phyloP scores from a whole-genome alignment of 768 basidiomycete species.

The Xerocomellus chrysenteron region DNA sequence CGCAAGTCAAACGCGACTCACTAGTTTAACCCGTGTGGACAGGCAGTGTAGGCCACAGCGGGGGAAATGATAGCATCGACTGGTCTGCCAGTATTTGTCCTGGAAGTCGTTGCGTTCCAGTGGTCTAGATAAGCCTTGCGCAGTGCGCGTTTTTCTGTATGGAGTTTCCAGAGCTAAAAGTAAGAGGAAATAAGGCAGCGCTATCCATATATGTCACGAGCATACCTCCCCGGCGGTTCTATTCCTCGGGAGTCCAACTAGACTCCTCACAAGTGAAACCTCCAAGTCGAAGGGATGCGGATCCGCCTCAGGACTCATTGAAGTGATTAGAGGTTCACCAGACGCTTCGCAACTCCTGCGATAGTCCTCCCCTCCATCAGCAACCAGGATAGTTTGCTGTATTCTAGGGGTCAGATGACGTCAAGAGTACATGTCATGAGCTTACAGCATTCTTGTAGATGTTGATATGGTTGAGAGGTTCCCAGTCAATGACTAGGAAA shows the following conservation, averaged over 20 bases:
- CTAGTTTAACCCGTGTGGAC: conserved; percentile 46
- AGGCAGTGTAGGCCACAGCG: conserved; percentile 41
- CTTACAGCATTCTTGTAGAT: conserved; percentile 30
- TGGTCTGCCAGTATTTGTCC: conserved; percentile 48
- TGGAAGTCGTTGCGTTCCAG: conserved; percentile 44
- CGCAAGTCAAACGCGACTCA: conserved; percentile 19
- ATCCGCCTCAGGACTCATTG: conserved; percentile 36
- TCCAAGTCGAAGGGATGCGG: conserved; percentile 40
- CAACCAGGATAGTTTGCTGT: conserved; percentile 39
- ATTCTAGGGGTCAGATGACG: background rate
- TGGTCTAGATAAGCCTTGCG: conserved; percentile 48
- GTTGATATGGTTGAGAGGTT: conserved; percentile 48
- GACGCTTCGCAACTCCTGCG: conserved; percentile 35
- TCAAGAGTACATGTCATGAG: background rate
- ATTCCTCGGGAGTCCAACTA: conserved; percentile 45
- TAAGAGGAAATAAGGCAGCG: background rate
- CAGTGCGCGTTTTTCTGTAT: conserved; percentile 38
- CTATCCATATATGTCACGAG: background rate
- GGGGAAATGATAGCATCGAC: conserved; percentile 54
- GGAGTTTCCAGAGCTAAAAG: conserved; percentile 46
- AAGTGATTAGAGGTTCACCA: conserved; percentile 44
- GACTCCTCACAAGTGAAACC: conserved; percentile 42
- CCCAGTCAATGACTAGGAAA: conserved; percentile 60
- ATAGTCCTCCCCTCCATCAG: conserved; percentile 44
- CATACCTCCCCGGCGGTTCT: conserved; percentile 44